Conservation (phyloP, 768 basidiomycete genomes). For the Leccinum subgranulosum region DNA sequence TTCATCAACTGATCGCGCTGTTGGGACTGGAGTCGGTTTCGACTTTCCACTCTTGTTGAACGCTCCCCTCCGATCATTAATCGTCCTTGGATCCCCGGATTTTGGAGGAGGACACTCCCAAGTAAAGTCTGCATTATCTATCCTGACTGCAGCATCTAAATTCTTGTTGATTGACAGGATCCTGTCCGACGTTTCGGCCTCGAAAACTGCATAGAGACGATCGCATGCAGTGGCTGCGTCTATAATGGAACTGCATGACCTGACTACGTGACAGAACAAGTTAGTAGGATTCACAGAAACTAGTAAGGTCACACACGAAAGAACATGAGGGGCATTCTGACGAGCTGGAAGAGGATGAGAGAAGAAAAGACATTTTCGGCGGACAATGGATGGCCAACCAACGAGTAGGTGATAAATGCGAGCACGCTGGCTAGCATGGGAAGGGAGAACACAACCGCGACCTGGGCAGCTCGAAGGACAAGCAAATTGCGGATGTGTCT, state of each 20-base stretch:
- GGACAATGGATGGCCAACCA: no score
- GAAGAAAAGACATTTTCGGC: no score
- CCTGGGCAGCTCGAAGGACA: constrained; percentile 57
- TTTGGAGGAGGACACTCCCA: constrained; percentile 81
- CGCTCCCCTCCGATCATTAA: constrained; percentile 72
- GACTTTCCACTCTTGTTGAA: constrained; percentile 27
- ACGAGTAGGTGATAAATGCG: no score
- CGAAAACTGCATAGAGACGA: constrained; percentile 78
- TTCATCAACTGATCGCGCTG: constrained; percentile 34
- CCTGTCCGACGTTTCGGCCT: constrained; percentile 72
- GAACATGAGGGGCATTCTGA: no score
- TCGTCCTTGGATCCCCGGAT: constrained; percentile 53
- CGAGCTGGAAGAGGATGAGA: no score
- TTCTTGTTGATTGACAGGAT: constrained; percentile 50
- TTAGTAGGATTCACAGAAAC: no score
- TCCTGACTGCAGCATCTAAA: constrained; percentile 61
- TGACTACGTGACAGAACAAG: no score
- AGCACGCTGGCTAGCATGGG: no score
- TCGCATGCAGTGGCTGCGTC: constrained; percentile 76
- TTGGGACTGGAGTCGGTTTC: constrained; percentile 15
- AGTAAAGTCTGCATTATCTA: constrained; percentile 70
- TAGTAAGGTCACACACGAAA: no score
- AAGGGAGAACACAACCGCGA: constrained; percentile 43
- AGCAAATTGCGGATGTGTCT: constrained; percentile 68
- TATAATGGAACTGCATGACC: constrained; percentile 33